Percentiles rank a stretch among this genome's conserved stretches.
Conservation (phyloP, 1,284 basidiomycete species). For the Puccinia polysora region DNA sequence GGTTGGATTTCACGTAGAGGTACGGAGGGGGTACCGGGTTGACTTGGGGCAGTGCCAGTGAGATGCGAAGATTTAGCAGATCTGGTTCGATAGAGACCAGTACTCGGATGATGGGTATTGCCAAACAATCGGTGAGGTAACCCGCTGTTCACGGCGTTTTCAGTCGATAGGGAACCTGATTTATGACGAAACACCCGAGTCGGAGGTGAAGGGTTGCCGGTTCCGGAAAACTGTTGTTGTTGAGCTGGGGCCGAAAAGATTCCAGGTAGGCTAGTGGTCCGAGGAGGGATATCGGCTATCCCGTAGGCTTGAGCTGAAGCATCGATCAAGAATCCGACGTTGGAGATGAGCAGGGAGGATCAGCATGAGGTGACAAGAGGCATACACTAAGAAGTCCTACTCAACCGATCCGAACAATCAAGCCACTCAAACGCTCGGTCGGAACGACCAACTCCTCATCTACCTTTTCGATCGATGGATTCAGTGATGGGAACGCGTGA, state of each 20-base stretch:
- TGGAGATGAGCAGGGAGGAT: background rate
- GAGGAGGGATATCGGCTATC: slow-evolving; percentile 31
- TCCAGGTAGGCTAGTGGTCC: background rate
- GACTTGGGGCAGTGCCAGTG: background rate
- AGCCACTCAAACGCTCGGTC: slow-evolving; percentile 24
- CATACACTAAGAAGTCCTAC: background rate
- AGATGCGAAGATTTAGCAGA: background rate
- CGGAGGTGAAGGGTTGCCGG: slow-evolving; percentile 3
- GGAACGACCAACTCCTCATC: slow-evolving; percentile 36
- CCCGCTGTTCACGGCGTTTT: slow-evolving; percentile 11
- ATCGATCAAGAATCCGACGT: background rate
- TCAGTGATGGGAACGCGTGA: slow-evolving; percentile 5
- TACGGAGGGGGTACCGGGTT: background rate
- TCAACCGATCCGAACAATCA: slow-evolving; percentile 37
- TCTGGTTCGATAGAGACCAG: slow-evolving; percentile 8
- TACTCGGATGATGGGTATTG: background rate
- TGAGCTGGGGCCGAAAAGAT: background rate
- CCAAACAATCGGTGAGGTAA: slow-evolving; percentile 34
- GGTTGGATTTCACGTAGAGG: slow-evolving; percentile 27
- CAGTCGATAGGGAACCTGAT: background rate
- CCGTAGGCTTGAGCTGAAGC: slow-evolving; percentile 29
- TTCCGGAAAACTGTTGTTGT: slow-evolving; percentile 2
- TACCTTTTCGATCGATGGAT: slow-evolving; percentile 14
- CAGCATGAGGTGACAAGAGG: background rate
- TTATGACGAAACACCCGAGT: slow-evolving; percentile 28